Conservation (phyloP, 768 basidiomycete species). For the Ramaria rubella region DNA sequence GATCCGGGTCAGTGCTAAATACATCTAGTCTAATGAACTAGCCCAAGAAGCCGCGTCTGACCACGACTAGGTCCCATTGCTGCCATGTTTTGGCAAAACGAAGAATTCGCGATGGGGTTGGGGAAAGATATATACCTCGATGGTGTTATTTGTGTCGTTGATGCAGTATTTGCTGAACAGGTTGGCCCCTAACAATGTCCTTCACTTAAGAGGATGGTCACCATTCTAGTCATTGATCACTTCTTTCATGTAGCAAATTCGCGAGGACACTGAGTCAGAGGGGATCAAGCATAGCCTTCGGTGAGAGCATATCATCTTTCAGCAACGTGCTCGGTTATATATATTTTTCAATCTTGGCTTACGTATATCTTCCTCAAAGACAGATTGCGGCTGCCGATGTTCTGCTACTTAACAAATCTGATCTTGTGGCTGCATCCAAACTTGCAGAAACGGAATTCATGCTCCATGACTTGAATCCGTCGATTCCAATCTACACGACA, state of each 20-base stretch:
- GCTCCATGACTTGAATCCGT: slow-evolving; percentile 75
- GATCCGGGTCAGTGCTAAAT: slow-evolving; percentile 75
- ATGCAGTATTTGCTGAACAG: slow-evolving; percentile 72
- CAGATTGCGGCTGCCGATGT: slow-evolving; percentile 94
- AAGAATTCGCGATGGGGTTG: slow-evolving; percentile 65
- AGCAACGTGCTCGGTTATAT: neutral
- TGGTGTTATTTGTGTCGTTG: slow-evolving; percentile 89
- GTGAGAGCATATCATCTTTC: slow-evolving; percentile 33
- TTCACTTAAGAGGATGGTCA: too few relatives aligned
- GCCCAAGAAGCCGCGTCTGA: too few relatives aligned
- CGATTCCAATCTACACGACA: slow-evolving; percentile 67
- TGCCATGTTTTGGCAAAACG: slow-evolving; percentile 81
- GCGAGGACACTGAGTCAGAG: slow-evolving; percentile 64
- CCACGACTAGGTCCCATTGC: slow-evolving; percentile 67
- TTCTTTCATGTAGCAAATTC: slow-evolving; percentile 63
- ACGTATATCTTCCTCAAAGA: slow-evolving; percentile 35
- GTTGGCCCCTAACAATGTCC: slow-evolving; percentile 25
- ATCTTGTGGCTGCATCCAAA: slow-evolving; percentile 50
- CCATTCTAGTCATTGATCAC: too few relatives aligned
- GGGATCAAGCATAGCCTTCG: slow-evolving; percentile 72
- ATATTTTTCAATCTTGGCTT: neutral
- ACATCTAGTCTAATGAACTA: neutral
- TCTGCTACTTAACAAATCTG: slow-evolving; percentile 86
- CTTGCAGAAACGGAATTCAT: slow-evolving; percentile 46
- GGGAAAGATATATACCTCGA: slow-evolving; percentile 71